Base-by-base conservation (phyloP, 2,329 filamentous ascomycete species). In the Metarhizium sp. region DNA sequence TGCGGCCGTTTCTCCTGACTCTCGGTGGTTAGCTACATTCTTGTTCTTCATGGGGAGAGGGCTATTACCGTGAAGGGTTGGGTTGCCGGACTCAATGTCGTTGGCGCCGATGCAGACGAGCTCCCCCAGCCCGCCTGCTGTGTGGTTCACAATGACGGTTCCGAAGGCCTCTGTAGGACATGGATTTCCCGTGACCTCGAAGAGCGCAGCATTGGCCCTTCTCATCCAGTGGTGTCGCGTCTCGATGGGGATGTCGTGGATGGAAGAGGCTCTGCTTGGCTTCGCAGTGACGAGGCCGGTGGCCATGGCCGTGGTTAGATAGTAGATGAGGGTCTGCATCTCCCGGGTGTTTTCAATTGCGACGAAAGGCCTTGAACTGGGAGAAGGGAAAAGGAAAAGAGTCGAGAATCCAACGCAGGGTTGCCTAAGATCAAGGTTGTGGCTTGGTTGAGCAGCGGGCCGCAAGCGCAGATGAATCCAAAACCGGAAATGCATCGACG, bases 101-200 rank as follows among this genome's bases (percentile, higher is more conserved):
- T 82, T 82, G 18, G 73, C 75, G 7, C 77, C 78, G 14, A 74
- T 74, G 64, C 78, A 81, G 14, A 81, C 66, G 2, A 78, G 62
- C 25, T 75, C 66, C 2, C 77, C 77, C 0, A 72, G 62, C 0
- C 69, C 71, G 25, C 59, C 59, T 5, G 59, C 63, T 0, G 78
- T 80, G 60, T 82, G 79, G 60, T 82, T 82, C 14, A 82, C 79
- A 55, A 82, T 73, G 25, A 74, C 78, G 14, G 74, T 71, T 3
- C 77, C 78, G 62, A 81, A 82, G 6, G 79, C 75, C 6, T 70
- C 73, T 58, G 77, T 80, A 0, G 78, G 77, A 61, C 79, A 83
- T 2, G 78, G 76, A 6, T 42, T 58, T 5, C 25, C 45, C 6
- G 50, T 42, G 16, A 58, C 52, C 1, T 72, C 66, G n/a, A 64